phyloP scores from a whole-genome alignment of 73 alveolate species.

The Tetrahymena thermophila region DNA sequence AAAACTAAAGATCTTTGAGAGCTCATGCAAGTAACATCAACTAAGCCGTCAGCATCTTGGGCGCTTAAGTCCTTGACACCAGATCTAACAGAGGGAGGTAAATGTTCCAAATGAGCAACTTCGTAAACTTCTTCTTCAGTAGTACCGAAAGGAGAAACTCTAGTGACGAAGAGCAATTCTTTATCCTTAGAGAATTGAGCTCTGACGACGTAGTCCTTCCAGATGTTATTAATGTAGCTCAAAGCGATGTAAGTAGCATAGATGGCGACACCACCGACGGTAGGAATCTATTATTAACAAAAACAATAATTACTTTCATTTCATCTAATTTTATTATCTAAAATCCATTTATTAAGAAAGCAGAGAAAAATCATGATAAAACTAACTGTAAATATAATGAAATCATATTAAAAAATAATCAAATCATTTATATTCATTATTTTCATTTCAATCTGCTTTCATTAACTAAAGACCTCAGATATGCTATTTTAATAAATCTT shows the following conservation, averaged over 20 bases:
- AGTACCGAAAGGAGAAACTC: slow-evolving; percentile 53
- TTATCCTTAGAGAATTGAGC: slow-evolving; percentile 67
- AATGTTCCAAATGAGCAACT: slow-evolving; percentile 64
- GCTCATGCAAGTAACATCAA: slow-evolving; percentile 50
- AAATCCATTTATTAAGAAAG: background rate
- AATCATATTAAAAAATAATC: too few relatives aligned
- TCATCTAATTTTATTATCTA: background rate
- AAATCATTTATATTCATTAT: too few relatives aligned
- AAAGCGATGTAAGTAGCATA: slow-evolving; percentile 13
- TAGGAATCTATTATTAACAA: slow-evolving; percentile 12
- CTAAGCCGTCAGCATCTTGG: slow-evolving; percentile 54
- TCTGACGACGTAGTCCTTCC: slow-evolving; percentile 52
- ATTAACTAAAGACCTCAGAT: background rate
- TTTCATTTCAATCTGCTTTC: too few relatives aligned
- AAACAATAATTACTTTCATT: background rate
- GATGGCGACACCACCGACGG: slow-evolving; percentile 30
- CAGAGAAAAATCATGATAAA: too few relatives aligned
- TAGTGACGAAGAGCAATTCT: slow-evolving; percentile 72
- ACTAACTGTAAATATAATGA: too few relatives aligned
- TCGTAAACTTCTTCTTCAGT: slow-evolving; percentile 65
- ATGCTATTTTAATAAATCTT: background rate
- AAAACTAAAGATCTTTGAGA: slow-evolving; percentile 46
- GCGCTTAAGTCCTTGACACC: slow-evolving; percentile 43
- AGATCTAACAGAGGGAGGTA: slow-evolving; percentile 54
- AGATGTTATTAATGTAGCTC: slow-evolving; percentile 35